Conservation (phyloP, 495 filamentous ascomycete species). For the Niebla homalea region DNA sequence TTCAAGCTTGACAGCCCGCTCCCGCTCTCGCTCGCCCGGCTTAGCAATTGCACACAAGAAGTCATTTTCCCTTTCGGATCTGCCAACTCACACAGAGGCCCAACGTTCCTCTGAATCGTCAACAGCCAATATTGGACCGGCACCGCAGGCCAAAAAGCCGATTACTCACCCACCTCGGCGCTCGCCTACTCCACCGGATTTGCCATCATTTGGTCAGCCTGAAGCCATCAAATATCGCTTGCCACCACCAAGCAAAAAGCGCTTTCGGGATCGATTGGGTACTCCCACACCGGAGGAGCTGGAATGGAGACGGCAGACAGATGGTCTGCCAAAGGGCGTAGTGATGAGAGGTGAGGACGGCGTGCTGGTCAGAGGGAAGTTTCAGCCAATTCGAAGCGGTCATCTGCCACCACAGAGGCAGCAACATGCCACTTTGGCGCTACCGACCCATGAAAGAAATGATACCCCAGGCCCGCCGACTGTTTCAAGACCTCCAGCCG, state of each 20-base stretch:
- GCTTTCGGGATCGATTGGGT: slow-evolving; percentile 12
- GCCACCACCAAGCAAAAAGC: slow-evolving; percentile 9
- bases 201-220: slow-evolving; percentile 33
- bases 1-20: slow-evolving; percentile 1
- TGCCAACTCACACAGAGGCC: slow-evolving; percentile 15
- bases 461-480: no score
- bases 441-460: neutral
- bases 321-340: slow-evolving; percentile 11
- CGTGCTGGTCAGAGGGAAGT: slow-evolving; percentile 11
- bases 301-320: slow-evolving; percentile 9
- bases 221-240: slow-evolving; percentile 28
- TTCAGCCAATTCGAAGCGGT: slow-evolving; percentile 7
- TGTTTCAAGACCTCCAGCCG: no score
- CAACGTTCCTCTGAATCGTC: slow-evolving; percentile 13
- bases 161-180: slow-evolving; percentile 28
- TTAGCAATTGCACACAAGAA: slow-evolving; percentile 8
- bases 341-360: slow-evolving; percentile 19
- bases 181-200: slow-evolving; percentile 32
- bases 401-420: slow-evolving; percentile 11
- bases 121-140: slow-evolving; percentile 10
- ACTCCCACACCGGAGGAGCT: slow-evolving; percentile 3
- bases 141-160: slow-evolving; percentile 24
- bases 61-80: slow-evolving; percentile 9
- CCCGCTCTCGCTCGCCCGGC: slow-evolving; percentile 9
- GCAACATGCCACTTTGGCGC: neutral